A percentile compares a stretch with the other conserved stretches of the same genome.
Conservation (phyloP, 257 asterid genomes). For the Nicotiana knightiana region DNA sequence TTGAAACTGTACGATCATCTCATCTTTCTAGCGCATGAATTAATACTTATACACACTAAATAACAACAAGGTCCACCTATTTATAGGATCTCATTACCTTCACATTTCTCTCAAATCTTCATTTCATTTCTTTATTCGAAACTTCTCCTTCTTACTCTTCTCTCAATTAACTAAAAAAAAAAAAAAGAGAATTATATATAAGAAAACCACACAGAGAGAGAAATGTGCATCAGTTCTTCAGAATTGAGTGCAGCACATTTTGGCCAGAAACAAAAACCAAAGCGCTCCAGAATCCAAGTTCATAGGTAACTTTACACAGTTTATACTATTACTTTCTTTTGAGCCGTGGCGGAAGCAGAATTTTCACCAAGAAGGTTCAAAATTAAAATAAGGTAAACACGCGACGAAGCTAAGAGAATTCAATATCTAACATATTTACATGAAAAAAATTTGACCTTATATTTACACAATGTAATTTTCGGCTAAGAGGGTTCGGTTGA, state of each 20-base stretch:
- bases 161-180: neutral
- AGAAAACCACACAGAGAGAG: neutral
- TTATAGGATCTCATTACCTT: neutral
- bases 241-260: conserved; percentile 9
- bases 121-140: neutral
- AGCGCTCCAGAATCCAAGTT: conserved; percentile 26
- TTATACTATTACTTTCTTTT: no score
- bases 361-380: no score
- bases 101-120: neutral
- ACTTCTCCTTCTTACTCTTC: neutral
- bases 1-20: no score
- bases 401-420: no score
- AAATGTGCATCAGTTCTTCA: conserved; percentile 30
- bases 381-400: no score
- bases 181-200: neutral
- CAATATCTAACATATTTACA: no score
- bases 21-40: no score
- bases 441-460: no score
- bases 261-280: conserved; percentile 17
- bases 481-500: no score
- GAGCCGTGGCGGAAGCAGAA: no score
- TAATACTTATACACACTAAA: no score
- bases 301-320: neutral
- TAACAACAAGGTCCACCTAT: conserved; percentile 6
- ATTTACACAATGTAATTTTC: no score